phyloP scores from a whole-genome alignment of 2,329 filamentous ascomycete species.

The Periconia macrospinosa region DNA sequence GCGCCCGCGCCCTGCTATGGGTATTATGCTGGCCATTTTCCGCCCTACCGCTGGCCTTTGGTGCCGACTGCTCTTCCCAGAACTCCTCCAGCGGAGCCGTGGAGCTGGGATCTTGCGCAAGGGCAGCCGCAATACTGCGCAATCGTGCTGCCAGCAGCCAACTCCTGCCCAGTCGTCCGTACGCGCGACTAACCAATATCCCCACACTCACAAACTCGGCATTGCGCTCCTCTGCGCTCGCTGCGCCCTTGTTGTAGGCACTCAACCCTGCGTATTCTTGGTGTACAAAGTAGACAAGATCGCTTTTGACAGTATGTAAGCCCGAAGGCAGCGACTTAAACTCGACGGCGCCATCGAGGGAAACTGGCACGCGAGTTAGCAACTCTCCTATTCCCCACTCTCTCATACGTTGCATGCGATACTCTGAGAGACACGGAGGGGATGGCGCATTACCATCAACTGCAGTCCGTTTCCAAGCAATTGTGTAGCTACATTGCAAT shows the following conservation, averaged over 20 bases:
- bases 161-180: conserved; percentile 80
- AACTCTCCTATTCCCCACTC: conserved; percentile 20
- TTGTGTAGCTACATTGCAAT: conserved; percentile 64
- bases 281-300: conserved; percentile 92
- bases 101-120: conserved; percentile 67
- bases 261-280: conserved; percentile 82
- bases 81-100: conserved; percentile 72
- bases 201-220: conserved; percentile 93
- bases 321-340: conserved; percentile 96
- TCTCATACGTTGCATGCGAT: too few relatives aligned
- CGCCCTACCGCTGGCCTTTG: not conserved
- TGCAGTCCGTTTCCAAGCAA: conserved; percentile 80
- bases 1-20: conserved; percentile 36
- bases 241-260: conserved; percentile 84
- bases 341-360: conserved; percentile 83
- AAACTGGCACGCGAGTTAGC: not conserved
- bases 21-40: conserved; percentile 11
- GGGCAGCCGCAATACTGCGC: conserved; percentile 66
- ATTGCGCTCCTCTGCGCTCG: conserved; percentile 77
- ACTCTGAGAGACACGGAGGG: not conserved
- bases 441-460: conserved; percentile 59
- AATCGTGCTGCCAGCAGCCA: conserved; percentile 84
- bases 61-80: conserved; percentile 65
- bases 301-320: conserved; percentile 82
- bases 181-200: conserved; percentile 80